phyloP scores from a whole-genome alignment of 805 yeast genomes.

The Zygosaccharomyces siamensis region DNA sequence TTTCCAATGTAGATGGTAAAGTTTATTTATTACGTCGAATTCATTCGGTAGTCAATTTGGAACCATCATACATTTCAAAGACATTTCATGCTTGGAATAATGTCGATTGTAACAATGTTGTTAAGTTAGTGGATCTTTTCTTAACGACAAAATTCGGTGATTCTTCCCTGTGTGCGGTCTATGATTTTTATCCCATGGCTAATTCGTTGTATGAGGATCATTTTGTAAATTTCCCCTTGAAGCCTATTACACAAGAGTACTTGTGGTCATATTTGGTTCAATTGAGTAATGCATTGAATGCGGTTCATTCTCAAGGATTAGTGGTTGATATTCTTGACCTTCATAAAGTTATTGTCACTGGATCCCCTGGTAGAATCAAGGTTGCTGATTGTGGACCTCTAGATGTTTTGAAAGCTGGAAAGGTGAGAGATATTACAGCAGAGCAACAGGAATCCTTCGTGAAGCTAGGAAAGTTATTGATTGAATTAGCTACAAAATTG shows the following conservation, averaged over 20 bases:
- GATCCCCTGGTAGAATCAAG: constrained; percentile 60
- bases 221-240: constrained; percentile 37
- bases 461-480: constrained; percentile 55
- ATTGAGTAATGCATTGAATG: constrained; percentile 60
- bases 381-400: constrained; percentile 65
- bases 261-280: constrained; percentile 79
- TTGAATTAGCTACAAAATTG: constrained; percentile 45
- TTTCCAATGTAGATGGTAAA: constrained; percentile 72
- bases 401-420: constrained; percentile 52
- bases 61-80: constrained; percentile 53
- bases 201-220: constrained; percentile 67
- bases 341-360: constrained; percentile 68
- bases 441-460: constrained; percentile 53
- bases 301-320: constrained; percentile 60
- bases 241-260: constrained; percentile 50
- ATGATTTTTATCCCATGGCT: constrained; percentile 81
- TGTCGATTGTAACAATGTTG: constrained; percentile 48
- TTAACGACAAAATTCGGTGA: constrained; percentile 84
- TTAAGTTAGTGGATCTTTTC: constrained; percentile 72
- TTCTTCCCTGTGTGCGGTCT: constrained; percentile 65
- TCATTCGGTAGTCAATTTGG: constrained; percentile 50
- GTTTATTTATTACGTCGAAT: constrained; percentile 72
- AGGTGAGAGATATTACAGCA: constrained; percentile 16
- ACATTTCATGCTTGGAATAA: constrained; percentile 64
- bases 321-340: constrained; percentile 50